These are phyloP conservation scores for Coprinellus aureogranulatus DNA, from an alignment of 768 basidiomycete species.

Conservation along the genomic window DNA sequence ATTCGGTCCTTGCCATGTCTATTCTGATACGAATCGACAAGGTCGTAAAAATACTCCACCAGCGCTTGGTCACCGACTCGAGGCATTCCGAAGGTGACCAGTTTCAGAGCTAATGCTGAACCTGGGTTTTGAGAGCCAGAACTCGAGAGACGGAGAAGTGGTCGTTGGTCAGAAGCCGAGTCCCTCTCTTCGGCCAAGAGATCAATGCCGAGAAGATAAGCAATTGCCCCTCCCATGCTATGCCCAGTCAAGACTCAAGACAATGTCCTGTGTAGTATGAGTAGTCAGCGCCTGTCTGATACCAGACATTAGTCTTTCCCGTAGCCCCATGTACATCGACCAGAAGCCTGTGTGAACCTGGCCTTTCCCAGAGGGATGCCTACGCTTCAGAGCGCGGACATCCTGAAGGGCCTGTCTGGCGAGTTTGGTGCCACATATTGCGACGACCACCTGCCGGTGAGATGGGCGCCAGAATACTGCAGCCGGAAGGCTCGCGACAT, in stretches of 20 bases:
- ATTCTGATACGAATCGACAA: slow-evolving; percentile 31
- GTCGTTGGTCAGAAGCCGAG: not conserved
- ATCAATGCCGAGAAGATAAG: slow-evolving; percentile 49
- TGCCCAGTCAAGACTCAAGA: slow-evolving; percentile 56
- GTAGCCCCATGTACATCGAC: slow-evolving; percentile 47
- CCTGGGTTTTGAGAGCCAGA: not conserved
- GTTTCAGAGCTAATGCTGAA: slow-evolving; percentile 24
- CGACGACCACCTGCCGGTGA: slow-evolving; percentile 47
- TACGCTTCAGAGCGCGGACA: slow-evolving; percentile 35
- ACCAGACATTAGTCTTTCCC: slow-evolving; percentile 28
- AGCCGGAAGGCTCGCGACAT: slow-evolving; percentile 42
- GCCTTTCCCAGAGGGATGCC: slow-evolving; percentile 38
- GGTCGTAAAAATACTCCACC: slow-evolving; percentile 39
- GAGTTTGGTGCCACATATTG: slow-evolving; percentile 49
- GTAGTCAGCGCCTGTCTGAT: slow-evolving; percentile 37
- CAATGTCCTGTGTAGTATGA: slow-evolving; percentile 32
- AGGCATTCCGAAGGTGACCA: slow-evolving; percentile 52
- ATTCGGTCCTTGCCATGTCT: slow-evolving; percentile 36
- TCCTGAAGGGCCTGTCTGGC: slow-evolving; percentile 47
- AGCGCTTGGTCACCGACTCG: slow-evolving; percentile 46
- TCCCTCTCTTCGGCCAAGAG: slow-evolving; percentile 31
- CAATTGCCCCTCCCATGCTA: slow-evolving; percentile 55
- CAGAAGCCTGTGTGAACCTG: slow-evolving; percentile 57
- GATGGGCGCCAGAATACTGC: slow-evolving; percentile 45
- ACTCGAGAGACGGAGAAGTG: not conserved